A percentile compares a stretch with the other conserved stretches of the same genome.
These are phyloP conservation scores for Taiozyma onychis DNA, from an alignment of 1,139 yeast species.

Conservation along the genomic window DNA sequence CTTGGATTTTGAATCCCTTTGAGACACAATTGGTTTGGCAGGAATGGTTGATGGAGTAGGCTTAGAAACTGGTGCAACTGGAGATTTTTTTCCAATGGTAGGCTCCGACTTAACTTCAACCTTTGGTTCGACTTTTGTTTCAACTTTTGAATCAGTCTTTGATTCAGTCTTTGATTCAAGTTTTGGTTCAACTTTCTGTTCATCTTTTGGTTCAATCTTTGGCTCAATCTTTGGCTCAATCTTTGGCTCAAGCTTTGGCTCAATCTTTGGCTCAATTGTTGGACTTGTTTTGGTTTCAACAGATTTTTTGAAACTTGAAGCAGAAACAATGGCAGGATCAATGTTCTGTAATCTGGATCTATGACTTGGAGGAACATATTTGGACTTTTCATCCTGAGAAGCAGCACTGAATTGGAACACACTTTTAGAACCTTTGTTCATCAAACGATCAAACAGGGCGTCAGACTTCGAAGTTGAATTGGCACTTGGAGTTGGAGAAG, in stretches of 20 bases:
- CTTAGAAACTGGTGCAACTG: background rate
- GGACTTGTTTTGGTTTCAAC: background rate
- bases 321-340: slow-evolving; percentile 78
- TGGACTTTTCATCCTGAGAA: slow-evolving; percentile 4
- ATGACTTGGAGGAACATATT: slow-evolving; percentile 61
- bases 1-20: slow-evolving; percentile 27
- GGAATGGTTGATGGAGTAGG: slow-evolving; percentile 16
- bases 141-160: background rate
- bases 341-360: slow-evolving; percentile 58
- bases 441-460: slow-evolving; percentile 59
- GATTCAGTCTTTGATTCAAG: background rate
- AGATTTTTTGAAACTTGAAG: slow-evolving; percentile 5
- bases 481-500: background rate
- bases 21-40: slow-evolving; percentile 20
- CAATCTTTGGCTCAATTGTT: background rate
- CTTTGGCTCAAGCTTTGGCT: background rate
- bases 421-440: slow-evolving; percentile 25
- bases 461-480: slow-evolving; percentile 42
- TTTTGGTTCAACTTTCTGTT: background rate
- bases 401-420: slow-evolving; percentile 4
- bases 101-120: background rate
- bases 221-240: background rate
- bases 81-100: background rate
- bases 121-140: background rate
- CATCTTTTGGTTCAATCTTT: background rate